Evolutionary conservation across 2,329 filamentous ascomycete species (phyloP).

Genomic region (Leptosphaerulina australis): DNA sequence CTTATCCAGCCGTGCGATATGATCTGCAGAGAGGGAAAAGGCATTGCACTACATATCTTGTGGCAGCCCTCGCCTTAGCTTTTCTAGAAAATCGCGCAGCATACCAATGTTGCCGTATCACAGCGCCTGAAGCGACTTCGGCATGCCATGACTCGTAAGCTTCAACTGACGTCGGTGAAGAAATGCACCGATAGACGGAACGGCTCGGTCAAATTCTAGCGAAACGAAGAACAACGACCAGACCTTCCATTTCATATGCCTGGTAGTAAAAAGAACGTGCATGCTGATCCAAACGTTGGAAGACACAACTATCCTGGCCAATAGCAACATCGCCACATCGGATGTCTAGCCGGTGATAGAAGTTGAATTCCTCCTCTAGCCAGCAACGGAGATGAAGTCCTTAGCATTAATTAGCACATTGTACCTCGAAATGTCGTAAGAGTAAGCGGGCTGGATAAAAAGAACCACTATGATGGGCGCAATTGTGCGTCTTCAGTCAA

Average conservation of each 20-base stretch:
- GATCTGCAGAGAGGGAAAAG: neutral
- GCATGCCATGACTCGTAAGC: conserved; percentile 10
- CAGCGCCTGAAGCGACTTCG: conserved; percentile 6
- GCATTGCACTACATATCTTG: conserved; percentile 9
- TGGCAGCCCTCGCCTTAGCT: neutral
- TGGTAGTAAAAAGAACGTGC: neutral
- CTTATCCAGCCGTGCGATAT: no score
- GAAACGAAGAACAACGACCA: neutral
- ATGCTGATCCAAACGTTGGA: neutral
- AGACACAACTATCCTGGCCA: conserved; percentile 12
- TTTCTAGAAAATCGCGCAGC: neutral
- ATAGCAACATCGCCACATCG: conserved; percentile 14
- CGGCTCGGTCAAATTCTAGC: conserved; percentile 18
- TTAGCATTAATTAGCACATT: conserved; percentile 1
- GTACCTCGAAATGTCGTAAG: conserved; percentile 9
- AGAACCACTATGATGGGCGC: neutral
- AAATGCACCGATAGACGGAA: neutral
- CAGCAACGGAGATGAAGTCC: neutral
- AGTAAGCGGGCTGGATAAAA: neutral
- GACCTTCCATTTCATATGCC: neutral
- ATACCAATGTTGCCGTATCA: neutral
- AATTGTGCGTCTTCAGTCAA: neutral
- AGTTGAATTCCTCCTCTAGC: neutral
- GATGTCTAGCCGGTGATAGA: conserved; percentile 1
- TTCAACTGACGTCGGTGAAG: conserved; percentile 12